A percentile compares a stretch with the other conserved stretches of the same genome.
Conservation (phyloP, 2,329 filamentous ascomycete genomes). For the Arthrobotrys sinensis region DNA sequence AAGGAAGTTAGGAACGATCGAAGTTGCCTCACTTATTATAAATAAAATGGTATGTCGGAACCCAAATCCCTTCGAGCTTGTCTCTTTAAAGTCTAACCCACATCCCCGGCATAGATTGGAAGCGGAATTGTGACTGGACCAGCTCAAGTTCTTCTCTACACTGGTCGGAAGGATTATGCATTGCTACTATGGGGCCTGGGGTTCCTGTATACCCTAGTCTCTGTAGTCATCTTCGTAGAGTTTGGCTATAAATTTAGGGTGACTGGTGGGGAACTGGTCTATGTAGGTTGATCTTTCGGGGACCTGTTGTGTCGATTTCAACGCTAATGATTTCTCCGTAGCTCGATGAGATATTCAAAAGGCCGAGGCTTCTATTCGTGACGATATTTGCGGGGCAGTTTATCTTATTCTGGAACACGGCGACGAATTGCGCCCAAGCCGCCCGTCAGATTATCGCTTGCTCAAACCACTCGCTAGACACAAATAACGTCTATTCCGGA, state of each 20-base stretch:
- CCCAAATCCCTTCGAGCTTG: background rate
- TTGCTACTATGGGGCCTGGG: constrained; percentile 44
- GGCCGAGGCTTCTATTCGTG: constrained; percentile 66
- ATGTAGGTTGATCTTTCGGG: constrained; percentile 66
- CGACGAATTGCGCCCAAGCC: constrained; percentile 65
- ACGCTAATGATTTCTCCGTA: constrained; percentile 31
- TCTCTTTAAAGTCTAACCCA: background rate
- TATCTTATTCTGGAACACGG: constrained; percentile 67
- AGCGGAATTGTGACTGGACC: constrained; percentile 51
- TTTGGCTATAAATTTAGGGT: constrained; percentile 71
- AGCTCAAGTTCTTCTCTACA: constrained; percentile 44
- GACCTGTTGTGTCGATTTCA: background rate
- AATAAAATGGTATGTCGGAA: constrained; percentile 45
- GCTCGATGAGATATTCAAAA: constrained; percentile 66
- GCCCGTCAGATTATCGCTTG: constrained; percentile 64
- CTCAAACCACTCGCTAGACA: constrained; percentile 65
- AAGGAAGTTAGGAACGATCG: constrained; percentile 49
- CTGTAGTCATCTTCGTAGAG: constrained; percentile 69
- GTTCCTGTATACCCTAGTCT: constrained; percentile 51
- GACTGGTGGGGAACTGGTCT: constrained; percentile 68
- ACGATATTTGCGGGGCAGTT: constrained; percentile 68
- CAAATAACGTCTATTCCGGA: constrained; percentile 63
- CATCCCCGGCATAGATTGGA: constrained; percentile 22
- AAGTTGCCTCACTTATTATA: constrained; percentile 44
- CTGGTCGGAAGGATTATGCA: constrained; percentile 42